Conservation (phyloP, 2,329 filamentous ascomycete species). For the Amylocarpus encephaloides region DNA sequence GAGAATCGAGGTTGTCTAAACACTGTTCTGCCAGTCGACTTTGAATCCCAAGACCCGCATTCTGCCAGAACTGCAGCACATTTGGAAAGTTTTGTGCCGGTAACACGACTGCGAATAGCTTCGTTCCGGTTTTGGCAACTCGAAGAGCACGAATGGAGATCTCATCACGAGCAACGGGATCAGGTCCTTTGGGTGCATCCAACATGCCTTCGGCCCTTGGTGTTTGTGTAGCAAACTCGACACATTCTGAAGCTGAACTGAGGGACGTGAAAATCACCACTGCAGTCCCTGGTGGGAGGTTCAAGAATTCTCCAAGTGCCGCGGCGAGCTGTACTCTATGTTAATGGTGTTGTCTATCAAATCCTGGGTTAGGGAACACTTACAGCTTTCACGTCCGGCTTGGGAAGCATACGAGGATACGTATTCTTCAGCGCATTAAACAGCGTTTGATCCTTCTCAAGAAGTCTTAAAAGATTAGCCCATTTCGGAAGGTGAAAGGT, state of each 20-base stretch:
- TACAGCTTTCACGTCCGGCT: constrained; percentile 21
- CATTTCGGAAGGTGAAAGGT: constrained; percentile 23
- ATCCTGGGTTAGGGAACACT: not conserved
- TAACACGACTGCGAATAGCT: constrained; percentile 41
- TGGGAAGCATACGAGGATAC: constrained; percentile 21
- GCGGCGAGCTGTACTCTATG: constrained; percentile 2
- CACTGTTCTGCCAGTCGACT: constrained; percentile 41
- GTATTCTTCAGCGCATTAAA: constrained; percentile 16
- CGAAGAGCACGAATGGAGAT: constrained; percentile 17
- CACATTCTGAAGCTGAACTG: constrained; percentile 15
- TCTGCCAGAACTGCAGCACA: constrained; percentile 40
- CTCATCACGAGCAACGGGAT: constrained; percentile 1
- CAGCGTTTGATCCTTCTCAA: constrained; percentile 14
- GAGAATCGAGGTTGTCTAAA: constrained; percentile 32
- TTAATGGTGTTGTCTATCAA: not conserved
- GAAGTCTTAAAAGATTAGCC: constrained; percentile 14
- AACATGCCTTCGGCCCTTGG: not conserved
- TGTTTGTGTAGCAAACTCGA: constrained; percentile 12
- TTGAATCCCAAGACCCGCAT: constrained; percentile 41
- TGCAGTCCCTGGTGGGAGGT: constrained; percentile 6
- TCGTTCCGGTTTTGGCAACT: constrained; percentile 11
- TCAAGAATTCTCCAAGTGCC: constrained; percentile 8
- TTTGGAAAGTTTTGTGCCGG: constrained; percentile 33
- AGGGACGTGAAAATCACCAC: constrained; percentile 16
- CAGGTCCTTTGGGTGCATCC: not conserved